These are phyloP conservation scores for Ceriops decandra DNA, from an alignment of 345 rosid genomes.

Conservation along the genomic window DNA sequence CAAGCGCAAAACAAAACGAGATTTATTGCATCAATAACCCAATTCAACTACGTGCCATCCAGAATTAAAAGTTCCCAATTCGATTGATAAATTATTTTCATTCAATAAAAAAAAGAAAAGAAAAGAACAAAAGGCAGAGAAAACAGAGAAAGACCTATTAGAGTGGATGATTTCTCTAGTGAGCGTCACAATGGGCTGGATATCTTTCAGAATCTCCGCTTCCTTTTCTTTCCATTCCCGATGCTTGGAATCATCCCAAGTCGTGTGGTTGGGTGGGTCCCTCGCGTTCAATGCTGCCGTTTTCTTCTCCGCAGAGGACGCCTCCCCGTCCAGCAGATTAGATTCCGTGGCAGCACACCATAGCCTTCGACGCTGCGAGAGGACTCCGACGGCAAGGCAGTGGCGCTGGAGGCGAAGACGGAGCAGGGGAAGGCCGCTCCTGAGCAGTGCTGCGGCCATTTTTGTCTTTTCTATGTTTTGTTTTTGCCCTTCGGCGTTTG, in stretches of 20 bases:
- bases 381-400: conserved; percentile 20
- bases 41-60: no score
- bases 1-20: no score
- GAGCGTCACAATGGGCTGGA: conserved; percentile 47
- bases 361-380: conserved; percentile 32
- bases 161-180: conserved; percentile 82
- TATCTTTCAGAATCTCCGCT: conserved; percentile 61
- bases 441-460: conserved; percentile 50
- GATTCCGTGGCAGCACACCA: conserved; percentile 37
- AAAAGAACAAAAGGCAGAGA: neutral
- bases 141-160: conserved; percentile 37
- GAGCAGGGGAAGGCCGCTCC: conserved; percentile 32
- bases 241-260: conserved; percentile 64
- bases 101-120: neutral
- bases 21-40: no score
- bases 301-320: conserved; percentile 30
- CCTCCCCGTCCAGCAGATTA: conserved; percentile 32
- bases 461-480: neutral
- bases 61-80: neutral
- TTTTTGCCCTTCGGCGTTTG: no score
- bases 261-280: conserved; percentile 34
- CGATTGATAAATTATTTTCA: neutral
- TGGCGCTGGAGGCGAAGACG: conserved; percentile 38
- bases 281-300: conserved; percentile 22
- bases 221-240: conserved; percentile 76